Percentiles rank a stretch among this genome's conserved stretches.
Conservation (phyloP, 164 flowering plant species). For the Saururus chinensis region DNA sequence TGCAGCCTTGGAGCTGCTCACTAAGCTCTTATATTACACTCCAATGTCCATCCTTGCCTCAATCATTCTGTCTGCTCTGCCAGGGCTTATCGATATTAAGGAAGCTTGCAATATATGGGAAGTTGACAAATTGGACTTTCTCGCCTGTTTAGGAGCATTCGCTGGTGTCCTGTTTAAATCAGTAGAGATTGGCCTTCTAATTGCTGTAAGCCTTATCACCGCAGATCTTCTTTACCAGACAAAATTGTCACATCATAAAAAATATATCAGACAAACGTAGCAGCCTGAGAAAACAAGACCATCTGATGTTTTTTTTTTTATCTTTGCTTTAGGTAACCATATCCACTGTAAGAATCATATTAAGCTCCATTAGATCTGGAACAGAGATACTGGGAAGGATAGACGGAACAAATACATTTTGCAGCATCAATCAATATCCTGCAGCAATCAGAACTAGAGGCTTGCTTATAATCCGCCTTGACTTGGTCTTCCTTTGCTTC, state of each 20-base stretch:
- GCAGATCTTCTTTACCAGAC: background rate
- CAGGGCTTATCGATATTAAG: conserved; percentile 57
- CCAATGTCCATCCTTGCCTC: conserved; percentile 77
- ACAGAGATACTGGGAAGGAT: conserved; percentile 50
- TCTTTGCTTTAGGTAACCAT: conserved; percentile 38
- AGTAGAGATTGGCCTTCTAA: conserved; percentile 73
- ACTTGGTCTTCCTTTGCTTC: conserved; percentile 58
- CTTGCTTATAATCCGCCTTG: conserved; percentile 32
- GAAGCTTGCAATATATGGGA: conserved; percentile 55
- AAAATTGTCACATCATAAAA: too few species aligned
- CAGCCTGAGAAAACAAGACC: background rate
- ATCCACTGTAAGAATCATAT: conserved; percentile 54
- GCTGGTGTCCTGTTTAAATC: conserved; percentile 69
- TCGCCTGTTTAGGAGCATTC: conserved; percentile 70
- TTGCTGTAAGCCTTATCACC: conserved; percentile 36
- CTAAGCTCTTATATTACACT: conserved; percentile 69
- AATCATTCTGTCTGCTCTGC: conserved; percentile 69
- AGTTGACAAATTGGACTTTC: conserved; percentile 77
- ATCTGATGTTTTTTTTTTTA: background rate
- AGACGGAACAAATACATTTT: conserved; percentile 47
- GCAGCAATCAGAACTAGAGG: conserved; percentile 38
- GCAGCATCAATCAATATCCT: conserved; percentile 52
- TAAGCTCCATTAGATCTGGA: conserved; percentile 44
- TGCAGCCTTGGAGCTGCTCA: conserved; percentile 41
- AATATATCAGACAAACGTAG: background rate